phyloP scores from a whole-genome alignment of 2,329 filamentous ascomycete genomes.

The Fusarium staphyleae region DNA sequence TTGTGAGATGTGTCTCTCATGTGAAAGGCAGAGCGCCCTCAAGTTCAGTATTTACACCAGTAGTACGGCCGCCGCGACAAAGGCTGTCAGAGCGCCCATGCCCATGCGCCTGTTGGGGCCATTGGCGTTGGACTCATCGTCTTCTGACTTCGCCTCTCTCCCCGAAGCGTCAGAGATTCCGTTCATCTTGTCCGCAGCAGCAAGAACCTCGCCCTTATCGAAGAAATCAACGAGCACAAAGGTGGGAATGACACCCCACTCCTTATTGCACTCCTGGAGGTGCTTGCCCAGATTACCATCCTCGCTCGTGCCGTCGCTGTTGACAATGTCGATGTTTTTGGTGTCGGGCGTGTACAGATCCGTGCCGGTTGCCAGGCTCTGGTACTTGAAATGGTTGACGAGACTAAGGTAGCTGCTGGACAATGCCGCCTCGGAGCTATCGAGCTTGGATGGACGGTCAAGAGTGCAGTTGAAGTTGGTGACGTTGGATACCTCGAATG shows the following conservation, averaged over 20 bases:
- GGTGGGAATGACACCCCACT: conserved; percentile 70
- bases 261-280: conserved; percentile 58
- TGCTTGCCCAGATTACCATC: conserved; percentile 63
- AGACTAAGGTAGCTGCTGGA: conserved; percentile 69
- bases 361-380: conserved; percentile 55
- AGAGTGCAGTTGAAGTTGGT: conserved; percentile 76
- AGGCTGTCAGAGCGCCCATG: conserved; percentile 52
- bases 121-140: conserved; percentile 27
- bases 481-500: conserved; percentile 68
- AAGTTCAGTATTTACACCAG: conserved; percentile 39
- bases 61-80: conserved; percentile 52
- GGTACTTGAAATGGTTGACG: conserved; percentile 83
- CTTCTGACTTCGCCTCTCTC: conserved; percentile 36
- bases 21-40: background rate
- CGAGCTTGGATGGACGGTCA: conserved; percentile 65
- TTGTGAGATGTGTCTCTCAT: conserved; percentile 11
- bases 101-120: conserved; percentile 38
- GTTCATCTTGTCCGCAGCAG: conserved; percentile 74
- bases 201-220: conserved; percentile 73
- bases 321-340: conserved; percentile 68
- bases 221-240: conserved; percentile 85
- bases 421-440: conserved; percentile 60
- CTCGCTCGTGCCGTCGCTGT: conserved; percentile 62
- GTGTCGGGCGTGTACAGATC: conserved; percentile 65
- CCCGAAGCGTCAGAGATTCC: conserved; percentile 52